phyloP scores from a whole-genome alignment of 768 basidiomycete genomes.

The Fistulinella prunicolor region DNA sequence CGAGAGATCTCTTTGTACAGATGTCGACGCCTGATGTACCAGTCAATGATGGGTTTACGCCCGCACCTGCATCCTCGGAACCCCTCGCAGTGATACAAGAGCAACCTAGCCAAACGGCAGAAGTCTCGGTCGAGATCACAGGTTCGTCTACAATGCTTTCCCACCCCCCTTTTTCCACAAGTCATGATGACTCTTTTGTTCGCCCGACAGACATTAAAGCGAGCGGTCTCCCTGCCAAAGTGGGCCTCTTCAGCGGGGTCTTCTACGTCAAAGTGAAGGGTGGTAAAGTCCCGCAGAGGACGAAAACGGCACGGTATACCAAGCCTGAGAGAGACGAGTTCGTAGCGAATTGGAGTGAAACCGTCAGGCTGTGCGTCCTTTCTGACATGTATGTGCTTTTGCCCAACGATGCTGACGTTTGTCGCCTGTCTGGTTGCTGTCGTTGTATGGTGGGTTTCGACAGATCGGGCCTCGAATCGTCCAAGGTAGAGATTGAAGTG shows the following conservation, averaged over 20 bases:
- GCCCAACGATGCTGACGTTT: no score
- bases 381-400: no score
- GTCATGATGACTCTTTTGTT: background rate
- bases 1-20: background rate
- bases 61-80: background rate
- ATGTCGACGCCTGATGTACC: conserved; percentile 18
- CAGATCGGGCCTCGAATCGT: conserved; percentile 32
- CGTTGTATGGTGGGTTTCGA: no score
- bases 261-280: conserved; percentile 31
- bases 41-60: background rate
- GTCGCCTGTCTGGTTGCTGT: no score
- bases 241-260: conserved; percentile 28
- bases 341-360: conserved; percentile 29
- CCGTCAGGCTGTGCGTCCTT: conserved; percentile 23
- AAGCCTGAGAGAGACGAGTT: conserved; percentile 28
- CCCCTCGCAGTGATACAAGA: background rate
- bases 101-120: conserved; percentile 6
- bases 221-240: conserved; percentile 33
- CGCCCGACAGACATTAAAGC: conserved; percentile 30
- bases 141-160: conserved; percentile 11
- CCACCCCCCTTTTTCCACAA: no score
- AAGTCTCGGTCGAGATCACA: conserved; percentile 30
- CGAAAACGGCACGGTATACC: conserved; percentile 26
- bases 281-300: conserved; percentile 25
- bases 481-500: conserved; percentile 34